Evolutionary conservation across 768 basidiomycete species (phyloP), one percentile per base, ranked within the genome.

Genomic region (Mycena metata): DNA sequence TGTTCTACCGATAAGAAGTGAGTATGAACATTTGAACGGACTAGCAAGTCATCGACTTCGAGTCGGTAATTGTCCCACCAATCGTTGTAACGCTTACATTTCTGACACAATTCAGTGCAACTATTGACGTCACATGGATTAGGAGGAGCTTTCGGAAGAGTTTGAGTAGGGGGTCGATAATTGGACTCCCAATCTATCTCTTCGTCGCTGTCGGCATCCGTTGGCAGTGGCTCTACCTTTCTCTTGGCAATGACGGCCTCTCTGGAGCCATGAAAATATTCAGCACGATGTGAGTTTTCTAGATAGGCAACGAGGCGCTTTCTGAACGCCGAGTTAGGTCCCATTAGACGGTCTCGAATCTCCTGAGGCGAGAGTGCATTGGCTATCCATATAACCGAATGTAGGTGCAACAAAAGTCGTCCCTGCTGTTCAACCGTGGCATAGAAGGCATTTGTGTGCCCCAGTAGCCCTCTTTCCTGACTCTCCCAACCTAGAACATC

Each of bases 361-460:
- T 73, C 54, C 36, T 73, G 69, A 23, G 69, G 69, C 1, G 73
- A 63, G 11, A 72, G 23, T 9, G 30, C 30, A 17, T 67, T 67
- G 12, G 19, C 33, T 0, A 79, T 66, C 78, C 78, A 79, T 5
- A 78, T 2, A 2, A 79, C 45, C 42, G 72, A 11, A 59, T 76
- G 78, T 10, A 76, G 36, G 66, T 79, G 78, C 19, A 79, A 57
- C 75, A 55, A 76, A 79, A 21, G 60, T 65, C 19, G 33, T 9
- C 2, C 71, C 73, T 36, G 36, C 12, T 36, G 36, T 12, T 36
- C 36, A 6, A 36, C 36, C 7, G 36, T 36, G 7, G 36, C 36
- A 36, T 36, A 36, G 36, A 7, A 36, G 6, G 36, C 36, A 6
- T 36, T 36, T 12, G 36, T 36, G 0, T 64, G 21, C 4, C 76